phyloP scores from a whole-genome alignment of 169 alveolate species.

The Cryptosporidium baileyi region DNA sequence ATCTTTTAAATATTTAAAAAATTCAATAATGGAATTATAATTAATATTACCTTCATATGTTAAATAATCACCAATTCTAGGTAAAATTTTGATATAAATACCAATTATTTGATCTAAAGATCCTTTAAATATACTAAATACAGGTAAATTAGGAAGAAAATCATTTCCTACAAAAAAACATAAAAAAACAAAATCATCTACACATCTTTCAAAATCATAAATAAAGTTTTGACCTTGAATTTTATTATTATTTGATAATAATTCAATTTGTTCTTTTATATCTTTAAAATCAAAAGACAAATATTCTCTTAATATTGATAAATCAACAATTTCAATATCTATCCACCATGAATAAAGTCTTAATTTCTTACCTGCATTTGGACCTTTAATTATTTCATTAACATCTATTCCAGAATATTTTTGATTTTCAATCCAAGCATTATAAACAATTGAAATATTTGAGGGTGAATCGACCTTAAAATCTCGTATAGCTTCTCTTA shows the following conservation, averaged over 20 bases:
- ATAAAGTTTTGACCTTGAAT: neutral
- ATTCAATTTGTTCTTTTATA: slow-evolving; percentile 4
- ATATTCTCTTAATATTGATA: slow-evolving; percentile 84
- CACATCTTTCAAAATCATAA: slow-evolving; percentile 91
- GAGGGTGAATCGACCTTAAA: slow-evolving; percentile 48
- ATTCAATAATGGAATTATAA: slow-evolving; percentile 2
- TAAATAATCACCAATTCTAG: slow-evolving; percentile 87
- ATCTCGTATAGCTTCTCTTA: slow-evolving; percentile 87
- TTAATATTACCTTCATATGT: slow-evolving; percentile 87
- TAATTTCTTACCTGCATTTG: slow-evolving; percentile 9
- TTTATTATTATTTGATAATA: neutral
- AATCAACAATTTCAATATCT: slow-evolving; percentile 72
- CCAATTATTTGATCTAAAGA: slow-evolving; percentile 94
- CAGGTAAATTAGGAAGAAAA: slow-evolving; percentile 94
- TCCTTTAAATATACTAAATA: slow-evolving; percentile 93
- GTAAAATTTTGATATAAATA: slow-evolving; percentile 89
- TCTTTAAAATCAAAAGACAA: slow-evolving; percentile 80
- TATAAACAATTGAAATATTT: slow-evolving; percentile 19
- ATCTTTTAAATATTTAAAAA: slow-evolving; percentile 23
- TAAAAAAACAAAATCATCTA: slow-evolving; percentile 95
- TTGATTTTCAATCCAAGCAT: slow-evolving; percentile 21
- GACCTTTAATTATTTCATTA: neutral
- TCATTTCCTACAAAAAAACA: slow-evolving; percentile 98
- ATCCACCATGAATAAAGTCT: slow-evolving; percentile 64
- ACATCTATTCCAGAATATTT: neutral